These are phyloP conservation scores for Aciculosporium take DNA, from an alignment of 2,329 filamentous ascomycete species.

Conservation along the genomic window DNA sequence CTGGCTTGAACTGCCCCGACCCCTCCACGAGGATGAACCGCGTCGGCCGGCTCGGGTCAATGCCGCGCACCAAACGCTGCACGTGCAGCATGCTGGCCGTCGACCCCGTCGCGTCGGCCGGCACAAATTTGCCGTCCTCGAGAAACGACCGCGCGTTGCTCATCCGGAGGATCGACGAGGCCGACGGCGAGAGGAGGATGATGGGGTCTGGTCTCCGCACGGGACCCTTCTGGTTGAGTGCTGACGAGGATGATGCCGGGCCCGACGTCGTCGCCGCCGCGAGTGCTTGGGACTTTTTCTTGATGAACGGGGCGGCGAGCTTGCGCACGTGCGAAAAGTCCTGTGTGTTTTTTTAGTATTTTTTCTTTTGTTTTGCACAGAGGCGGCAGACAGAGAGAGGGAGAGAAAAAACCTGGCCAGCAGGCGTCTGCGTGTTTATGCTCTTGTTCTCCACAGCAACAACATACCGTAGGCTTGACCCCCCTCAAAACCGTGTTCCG, in stretches of 20 bases:
- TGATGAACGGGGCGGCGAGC: slow-evolving; percentile 63
- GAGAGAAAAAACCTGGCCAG: too few relatives aligned
- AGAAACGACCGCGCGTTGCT: slow-evolving; percentile 94
- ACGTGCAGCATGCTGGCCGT: slow-evolving; percentile 75
- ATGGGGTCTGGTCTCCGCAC: slow-evolving; percentile 59
- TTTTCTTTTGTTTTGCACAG: not conserved
- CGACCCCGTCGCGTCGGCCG: slow-evolving; percentile 53
- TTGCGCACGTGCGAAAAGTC: slow-evolving; percentile 93
- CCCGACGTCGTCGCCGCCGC: slow-evolving; percentile 23
- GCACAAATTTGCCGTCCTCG: slow-evolving; percentile 66
- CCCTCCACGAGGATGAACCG: slow-evolving; percentile 94
- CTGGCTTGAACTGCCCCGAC: slow-evolving; percentile 88
- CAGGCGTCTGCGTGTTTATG: too few relatives aligned
- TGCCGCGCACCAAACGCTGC: slow-evolving; percentile 56
- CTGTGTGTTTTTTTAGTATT: slow-evolving; percentile 27
- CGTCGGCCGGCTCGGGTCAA: slow-evolving; percentile 58
- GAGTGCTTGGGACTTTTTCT: slow-evolving; percentile 36
- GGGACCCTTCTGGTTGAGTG: slow-evolving; percentile 38
- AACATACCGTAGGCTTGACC: slow-evolving; percentile 69
- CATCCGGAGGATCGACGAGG: slow-evolving; percentile 86
- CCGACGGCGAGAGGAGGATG: slow-evolving; percentile 90
- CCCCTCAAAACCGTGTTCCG: slow-evolving; percentile 78
- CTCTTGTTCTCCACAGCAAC: too few relatives aligned
- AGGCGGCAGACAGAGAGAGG: too few relatives aligned
- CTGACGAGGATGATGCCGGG: slow-evolving; percentile 32